Conservation (phyloP, 306 rosid species). For the Prunus mongolica region DNA sequence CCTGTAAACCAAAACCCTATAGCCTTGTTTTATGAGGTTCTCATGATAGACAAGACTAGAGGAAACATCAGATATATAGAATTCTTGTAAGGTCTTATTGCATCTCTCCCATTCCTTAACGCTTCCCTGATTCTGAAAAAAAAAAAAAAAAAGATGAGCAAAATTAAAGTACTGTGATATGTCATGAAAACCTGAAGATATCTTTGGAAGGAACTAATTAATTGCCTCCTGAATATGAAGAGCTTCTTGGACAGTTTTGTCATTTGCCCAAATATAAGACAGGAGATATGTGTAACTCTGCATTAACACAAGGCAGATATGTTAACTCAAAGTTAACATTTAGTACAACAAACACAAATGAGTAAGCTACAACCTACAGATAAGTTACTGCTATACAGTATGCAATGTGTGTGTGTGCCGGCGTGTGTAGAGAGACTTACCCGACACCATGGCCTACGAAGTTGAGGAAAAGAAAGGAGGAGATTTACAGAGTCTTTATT, state of each 20-base stretch:
- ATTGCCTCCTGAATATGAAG: conserved; percentile 12
- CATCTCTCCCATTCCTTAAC: conserved; percentile 29
- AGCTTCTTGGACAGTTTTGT: conserved; percentile 18
- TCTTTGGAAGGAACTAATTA: neutral
- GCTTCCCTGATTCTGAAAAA: conserved; percentile 10
- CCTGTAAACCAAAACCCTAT: conserved; percentile 30
- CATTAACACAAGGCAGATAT: neutral
- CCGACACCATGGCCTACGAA: conserved; percentile 9
- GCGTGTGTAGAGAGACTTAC: neutral
- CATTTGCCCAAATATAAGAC: conserved; percentile 18
- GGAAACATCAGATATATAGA: conserved; percentile 11
- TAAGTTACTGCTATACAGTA: too few relatives aligned
- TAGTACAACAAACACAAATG: too few relatives aligned
- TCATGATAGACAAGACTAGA: conserved; percentile 20
- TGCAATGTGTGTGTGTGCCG: neutral
- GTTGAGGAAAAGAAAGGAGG: neutral
- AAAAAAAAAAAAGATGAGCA: too few relatives aligned
- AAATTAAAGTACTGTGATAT: too few relatives aligned
- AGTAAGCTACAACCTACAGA: too few relatives aligned
- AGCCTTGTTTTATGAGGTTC: conserved; percentile 23
- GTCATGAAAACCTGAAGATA: too few relatives aligned
- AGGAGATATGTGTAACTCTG: neutral
- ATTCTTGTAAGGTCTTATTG: conserved; percentile 5
- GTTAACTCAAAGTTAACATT: too few relatives aligned
- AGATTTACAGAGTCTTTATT: neutral